A percentile compares a stretch with the other conserved stretches of the same genome.
phyloP scores from a whole-genome alignment of 345 rosid species.

The Bruguiera sexangula region DNA sequence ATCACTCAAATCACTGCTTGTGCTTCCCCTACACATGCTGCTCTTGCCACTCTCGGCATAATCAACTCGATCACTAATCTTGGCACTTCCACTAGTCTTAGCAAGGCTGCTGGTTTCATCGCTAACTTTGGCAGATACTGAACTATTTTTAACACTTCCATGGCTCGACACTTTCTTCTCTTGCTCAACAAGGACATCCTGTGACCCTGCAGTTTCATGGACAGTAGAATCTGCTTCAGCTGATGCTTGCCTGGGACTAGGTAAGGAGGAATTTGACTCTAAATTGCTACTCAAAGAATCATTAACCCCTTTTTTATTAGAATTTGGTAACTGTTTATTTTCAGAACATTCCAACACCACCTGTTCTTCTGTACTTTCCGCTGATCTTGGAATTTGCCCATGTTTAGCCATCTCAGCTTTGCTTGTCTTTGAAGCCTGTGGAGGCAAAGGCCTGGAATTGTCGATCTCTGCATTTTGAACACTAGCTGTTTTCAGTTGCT shows the following conservation, averaged over 20 bases:
- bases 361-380: conserved; percentile 31
- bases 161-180: conserved; percentile 60
- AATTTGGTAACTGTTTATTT: conserved; percentile 35
- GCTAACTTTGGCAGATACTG: conserved; percentile 75
- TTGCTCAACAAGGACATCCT: conserved; percentile 44
- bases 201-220: conserved; percentile 43
- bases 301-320: conserved; percentile 39
- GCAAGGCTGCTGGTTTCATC: conserved; percentile 68
- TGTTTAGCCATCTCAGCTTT: conserved; percentile 31
- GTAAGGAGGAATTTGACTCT: conserved; percentile 39
- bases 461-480: conserved; percentile 37
- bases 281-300: conserved; percentile 31
- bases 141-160: conserved; percentile 70
- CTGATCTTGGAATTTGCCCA: conserved; percentile 27
- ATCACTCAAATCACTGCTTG: conserved; percentile 83
- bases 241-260: conserved; percentile 37
- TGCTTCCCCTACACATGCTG: conserved; percentile 86
- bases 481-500: conserved; percentile 30
- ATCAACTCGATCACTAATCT: conserved; percentile 72
- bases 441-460: conserved; percentile 32
- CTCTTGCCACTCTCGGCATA: conserved; percentile 83
- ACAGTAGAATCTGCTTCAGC: conserved; percentile 37
- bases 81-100: conserved; percentile 73
- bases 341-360: conserved; percentile 33
- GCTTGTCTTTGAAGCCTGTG: conserved; percentile 34